These are phyloP conservation scores for Hylodesmum podocarpum DNA, from an alignment of 306 rosid genomes.

Conservation along the genomic window DNA sequence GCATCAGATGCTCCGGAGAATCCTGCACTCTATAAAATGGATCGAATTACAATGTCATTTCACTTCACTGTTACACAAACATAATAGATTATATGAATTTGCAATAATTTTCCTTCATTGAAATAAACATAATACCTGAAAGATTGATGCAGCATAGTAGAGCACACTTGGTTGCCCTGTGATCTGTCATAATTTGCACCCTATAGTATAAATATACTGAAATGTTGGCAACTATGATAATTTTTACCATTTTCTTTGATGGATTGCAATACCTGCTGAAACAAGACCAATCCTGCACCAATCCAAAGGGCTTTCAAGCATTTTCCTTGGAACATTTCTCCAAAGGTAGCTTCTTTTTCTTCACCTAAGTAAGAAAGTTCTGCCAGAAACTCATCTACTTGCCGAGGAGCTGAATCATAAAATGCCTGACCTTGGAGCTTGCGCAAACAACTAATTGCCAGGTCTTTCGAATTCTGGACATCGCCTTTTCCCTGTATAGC, in stretches of 20 bases:
- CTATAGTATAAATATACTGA: constrained; percentile 34
- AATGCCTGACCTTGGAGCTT: constrained; percentile 62
- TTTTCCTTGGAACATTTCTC: constrained; percentile 81
- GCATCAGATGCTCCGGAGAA: constrained; percentile 94
- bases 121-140: constrained; percentile 65
- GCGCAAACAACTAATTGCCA: constrained; percentile 54
- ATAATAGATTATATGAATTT: constrained; percentile 1
- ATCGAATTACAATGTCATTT: constrained; percentile 28
- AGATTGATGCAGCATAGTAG: constrained; percentile 89
- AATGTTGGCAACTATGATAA: constrained; percentile 6
- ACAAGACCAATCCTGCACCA: constrained; percentile 83
- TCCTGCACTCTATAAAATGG: constrained; percentile 76
- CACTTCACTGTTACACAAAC: constrained; percentile 20
- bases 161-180: constrained; percentile 99
- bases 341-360: constrained; percentile 58
- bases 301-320: constrained; percentile 76
- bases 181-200: constrained; percentile 59
- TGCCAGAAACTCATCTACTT: constrained; percentile 75
- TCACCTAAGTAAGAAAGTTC: constrained; percentile 77
- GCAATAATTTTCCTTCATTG: constrained; percentile 16
- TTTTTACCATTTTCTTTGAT: constrained; percentile 30
- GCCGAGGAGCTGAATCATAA: constrained; percentile 60
- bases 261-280: constrained; percentile 79
- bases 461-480: constrained; percentile 46
- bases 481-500: constrained; percentile 79